Percentiles rank a stretch among this genome's conserved stretches.
Evolutionary conservation across 148 eudicot genomes (phyloP).

Genomic region (Heliosperma pusillum): DNA sequence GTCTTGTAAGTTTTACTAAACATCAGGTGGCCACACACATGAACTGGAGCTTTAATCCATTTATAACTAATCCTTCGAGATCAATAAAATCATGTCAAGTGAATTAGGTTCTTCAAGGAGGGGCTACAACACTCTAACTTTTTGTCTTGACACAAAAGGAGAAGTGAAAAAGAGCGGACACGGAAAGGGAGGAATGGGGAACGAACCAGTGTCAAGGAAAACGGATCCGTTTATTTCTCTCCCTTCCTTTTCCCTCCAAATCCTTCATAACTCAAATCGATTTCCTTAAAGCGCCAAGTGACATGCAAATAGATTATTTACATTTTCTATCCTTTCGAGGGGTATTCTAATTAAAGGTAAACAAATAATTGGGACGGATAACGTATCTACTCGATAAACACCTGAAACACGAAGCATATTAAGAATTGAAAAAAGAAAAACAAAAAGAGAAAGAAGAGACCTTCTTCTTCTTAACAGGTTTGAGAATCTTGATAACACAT

Average conservation of each 20-base stretch:
- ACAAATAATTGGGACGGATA: background rate
- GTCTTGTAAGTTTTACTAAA: too few relatives aligned
- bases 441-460: constrained; percentile 22
- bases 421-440: too few relatives aligned
- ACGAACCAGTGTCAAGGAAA: background rate
- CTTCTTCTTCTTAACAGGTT: constrained; percentile 98
- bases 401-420: background rate
- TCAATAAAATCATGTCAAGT: background rate
- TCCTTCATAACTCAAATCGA: background rate
- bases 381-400: background rate
- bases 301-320: background rate
- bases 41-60: background rate
- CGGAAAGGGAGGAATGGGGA: background rate
- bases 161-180: background rate
- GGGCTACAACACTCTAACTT: background rate
- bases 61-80: background rate
- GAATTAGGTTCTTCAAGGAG: background rate
- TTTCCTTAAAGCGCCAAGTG: background rate
- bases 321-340: too few relatives aligned
- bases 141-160: background rate
- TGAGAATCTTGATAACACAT: constrained; percentile 88
- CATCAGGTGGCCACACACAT: background rate
- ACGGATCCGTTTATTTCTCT: background rate
- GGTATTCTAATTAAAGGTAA: too few relatives aligned
- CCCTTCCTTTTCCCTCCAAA: background rate